Conservation (phyloP, 345 rosid species). For the Rhizophora mangle region DNA sequence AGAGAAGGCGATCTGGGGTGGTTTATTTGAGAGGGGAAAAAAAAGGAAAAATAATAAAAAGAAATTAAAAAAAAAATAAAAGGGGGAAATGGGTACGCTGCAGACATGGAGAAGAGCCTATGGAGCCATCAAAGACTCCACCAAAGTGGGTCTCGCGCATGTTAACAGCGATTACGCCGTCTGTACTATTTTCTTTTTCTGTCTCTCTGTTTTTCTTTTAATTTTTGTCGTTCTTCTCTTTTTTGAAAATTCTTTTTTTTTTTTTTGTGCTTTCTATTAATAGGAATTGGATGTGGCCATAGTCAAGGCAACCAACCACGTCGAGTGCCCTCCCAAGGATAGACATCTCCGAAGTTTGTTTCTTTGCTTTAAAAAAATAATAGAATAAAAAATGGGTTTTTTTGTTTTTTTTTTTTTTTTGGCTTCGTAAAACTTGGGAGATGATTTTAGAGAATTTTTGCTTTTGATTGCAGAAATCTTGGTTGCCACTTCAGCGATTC, state of each 20-base stretch:
- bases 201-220: neutral
- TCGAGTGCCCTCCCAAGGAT: constrained; percentile 97
- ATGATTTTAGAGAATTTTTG: neutral
- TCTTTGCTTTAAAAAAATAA: neutral
- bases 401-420: neutral
- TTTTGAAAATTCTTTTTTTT: neutral
- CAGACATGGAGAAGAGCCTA: constrained; percentile 95
- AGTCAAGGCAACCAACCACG: constrained; percentile 96
- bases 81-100: constrained; percentile 70
- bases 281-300: constrained; percentile 98
- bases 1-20: too few species aligned
- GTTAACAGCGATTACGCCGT: constrained; percentile 99
- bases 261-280: constrained; percentile 5
- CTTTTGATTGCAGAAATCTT: constrained; percentile 50
- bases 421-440: neutral
- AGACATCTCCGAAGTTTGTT: constrained; percentile 83
- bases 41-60: neutral
- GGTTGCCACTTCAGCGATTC: constrained; percentile 64
- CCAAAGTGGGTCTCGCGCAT: constrained; percentile 99
- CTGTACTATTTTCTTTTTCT: constrained; percentile 2
- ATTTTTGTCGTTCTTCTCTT: neutral
- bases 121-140: constrained; percentile 92
- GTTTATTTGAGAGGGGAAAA: neutral
- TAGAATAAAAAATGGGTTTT: neutral
- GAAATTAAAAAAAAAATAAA: neutral